Percentiles rank a stretch among this genome's conserved stretches.
Conservation (phyloP, 495 filamentous ascomycete species). For the Penicillium herquei region DNA sequence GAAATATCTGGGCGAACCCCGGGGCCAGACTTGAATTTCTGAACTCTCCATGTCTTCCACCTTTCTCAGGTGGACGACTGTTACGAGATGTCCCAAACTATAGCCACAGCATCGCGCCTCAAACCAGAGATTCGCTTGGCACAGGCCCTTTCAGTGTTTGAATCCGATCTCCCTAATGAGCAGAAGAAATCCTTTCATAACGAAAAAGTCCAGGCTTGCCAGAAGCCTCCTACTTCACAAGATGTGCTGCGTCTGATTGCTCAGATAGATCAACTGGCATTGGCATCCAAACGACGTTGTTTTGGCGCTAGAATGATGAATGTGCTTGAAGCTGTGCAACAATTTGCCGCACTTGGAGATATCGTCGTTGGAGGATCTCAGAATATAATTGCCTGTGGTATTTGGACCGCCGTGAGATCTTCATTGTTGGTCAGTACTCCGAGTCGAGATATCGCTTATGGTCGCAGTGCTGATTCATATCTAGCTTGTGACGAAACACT, state of each 20-base stretch:
- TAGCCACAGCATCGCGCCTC: conserved; percentile 11
- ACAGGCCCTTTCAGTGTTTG: conserved; percentile 39
- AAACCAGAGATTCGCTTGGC: conserved; percentile 40
- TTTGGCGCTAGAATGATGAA: conserved; percentile 43
- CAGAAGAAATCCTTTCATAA: conserved; percentile 34
- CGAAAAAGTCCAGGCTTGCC: conserved; percentile 21
- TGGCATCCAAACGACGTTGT: conserved; percentile 21
- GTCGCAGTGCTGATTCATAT: neutral
- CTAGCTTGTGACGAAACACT: neutral
- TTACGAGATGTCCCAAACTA: neutral
- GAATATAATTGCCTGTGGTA: conserved; percentile 44
- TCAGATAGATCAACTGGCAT: conserved; percentile 30
- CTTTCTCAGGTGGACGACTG: neutral
- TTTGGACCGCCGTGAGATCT: conserved; percentile 43
- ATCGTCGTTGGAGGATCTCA: conserved; percentile 43
- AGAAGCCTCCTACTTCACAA: conserved; percentile 2
- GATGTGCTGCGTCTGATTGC: conserved; percentile 45
- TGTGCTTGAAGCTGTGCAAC: conserved; percentile 41
- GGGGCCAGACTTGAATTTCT: too few species aligned
- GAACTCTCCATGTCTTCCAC: too few species aligned
- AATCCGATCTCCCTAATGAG: conserved; percentile 35
- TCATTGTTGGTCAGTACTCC: conserved; percentile 32
- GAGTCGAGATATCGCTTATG: neutral
- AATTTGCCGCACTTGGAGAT: conserved; percentile 43
- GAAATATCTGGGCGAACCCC: too few species aligned